Evolutionary conservation across 2,329 filamentous ascomycete genomes (phyloP), one percentile per base, ranked within the genome.

Genomic region (Microdochium nivale): DNA sequence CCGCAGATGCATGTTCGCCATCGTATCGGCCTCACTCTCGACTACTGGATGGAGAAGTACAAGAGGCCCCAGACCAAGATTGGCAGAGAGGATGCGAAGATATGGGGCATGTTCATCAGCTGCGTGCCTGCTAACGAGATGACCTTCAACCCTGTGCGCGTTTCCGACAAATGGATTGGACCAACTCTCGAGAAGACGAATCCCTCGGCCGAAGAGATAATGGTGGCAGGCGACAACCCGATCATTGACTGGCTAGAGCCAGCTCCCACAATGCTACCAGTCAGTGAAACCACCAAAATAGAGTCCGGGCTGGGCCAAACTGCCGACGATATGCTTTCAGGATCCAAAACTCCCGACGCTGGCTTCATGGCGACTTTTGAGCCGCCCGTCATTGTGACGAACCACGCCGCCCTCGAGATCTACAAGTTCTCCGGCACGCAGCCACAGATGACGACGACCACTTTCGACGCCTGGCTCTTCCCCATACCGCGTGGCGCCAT

Each of bases 361-460:
- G 81, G 85, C 57, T 94, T 94, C 65, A 79, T 85, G 44, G 87
- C 86, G 2, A 81, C 79, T 11, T 84, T 94, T 50, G 81, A 88
- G 52, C 89, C 88, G 1, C 86, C 88, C 0, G 69, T 95, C 10
- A 76, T 86, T 13, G 74, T 94, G 3, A 84, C 88, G 0, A 78
- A 83, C 47, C 73, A 73, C 33, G 76, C 84, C 19, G 86, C 84
- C 60, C 72, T 78, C 53, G 77, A 82, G 25, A 75, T 91, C 7
- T 77, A 84, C 55, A 74, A 79, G 50, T 73, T 77, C 2, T 77
- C 83, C 8, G 78, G 78, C 2, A 65, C 73, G 21, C 70, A 70
- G 44, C 63, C 70, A 3, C 70, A 71, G 16, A 65, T 58, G 50
- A 67, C 58, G 19, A 57, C 69, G 2, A 71, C 76, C 3, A 79